phyloP scores from a whole-genome alignment of 208 protist species.

The Trypanosoma avium region DNA sequence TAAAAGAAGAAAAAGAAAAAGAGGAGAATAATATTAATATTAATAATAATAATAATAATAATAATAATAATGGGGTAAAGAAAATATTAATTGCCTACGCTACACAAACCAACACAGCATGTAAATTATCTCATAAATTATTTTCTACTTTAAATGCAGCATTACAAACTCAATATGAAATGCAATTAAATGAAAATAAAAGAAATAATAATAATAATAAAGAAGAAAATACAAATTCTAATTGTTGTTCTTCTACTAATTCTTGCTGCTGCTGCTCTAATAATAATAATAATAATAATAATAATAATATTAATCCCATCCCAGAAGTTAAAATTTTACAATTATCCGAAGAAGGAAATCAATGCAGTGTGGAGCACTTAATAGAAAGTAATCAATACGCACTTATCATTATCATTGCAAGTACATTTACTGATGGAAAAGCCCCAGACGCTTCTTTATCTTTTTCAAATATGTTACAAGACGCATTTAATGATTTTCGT shows the following conservation, averaged over 20 bases:
- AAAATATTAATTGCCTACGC: slow-evolving; percentile 75
- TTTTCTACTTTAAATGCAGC: slow-evolving; percentile 31
- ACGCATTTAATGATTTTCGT: slow-evolving; percentile 82
- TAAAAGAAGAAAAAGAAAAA: not conserved
- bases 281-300: not conserved
- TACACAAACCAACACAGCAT: slow-evolving; percentile 54
- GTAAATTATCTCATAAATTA: slow-evolving; percentile 63
- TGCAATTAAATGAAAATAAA: not conserved
- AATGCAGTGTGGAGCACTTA: slow-evolving; percentile 51
- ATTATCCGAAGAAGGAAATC: slow-evolving; percentile 21
- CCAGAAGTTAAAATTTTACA: slow-evolving; percentile 21
- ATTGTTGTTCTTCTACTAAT: not conserved
- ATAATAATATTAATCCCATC: not conserved
- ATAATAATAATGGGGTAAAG: slow-evolving; percentile 11
- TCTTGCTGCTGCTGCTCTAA: not conserved
- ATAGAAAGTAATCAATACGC: slow-evolving; percentile 39
- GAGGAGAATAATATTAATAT: not conserved
- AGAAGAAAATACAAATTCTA: not conserved
- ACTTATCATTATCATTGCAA: slow-evolving; percentile 70
- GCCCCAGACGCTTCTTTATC: slow-evolving; percentile 57
- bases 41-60: not conserved
- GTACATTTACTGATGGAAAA: slow-evolving; percentile 77
- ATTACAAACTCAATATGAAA: slow-evolving; percentile 20
- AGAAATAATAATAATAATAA: slow-evolving; percentile 5
- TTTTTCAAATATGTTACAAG: slow-evolving; percentile 74